Percentiles rank a stretch among this genome's conserved stretches.
These are phyloP conservation scores for Dryas octopetala DNA, from an alignment of 306 rosid species.

Conservation along the genomic window DNA sequence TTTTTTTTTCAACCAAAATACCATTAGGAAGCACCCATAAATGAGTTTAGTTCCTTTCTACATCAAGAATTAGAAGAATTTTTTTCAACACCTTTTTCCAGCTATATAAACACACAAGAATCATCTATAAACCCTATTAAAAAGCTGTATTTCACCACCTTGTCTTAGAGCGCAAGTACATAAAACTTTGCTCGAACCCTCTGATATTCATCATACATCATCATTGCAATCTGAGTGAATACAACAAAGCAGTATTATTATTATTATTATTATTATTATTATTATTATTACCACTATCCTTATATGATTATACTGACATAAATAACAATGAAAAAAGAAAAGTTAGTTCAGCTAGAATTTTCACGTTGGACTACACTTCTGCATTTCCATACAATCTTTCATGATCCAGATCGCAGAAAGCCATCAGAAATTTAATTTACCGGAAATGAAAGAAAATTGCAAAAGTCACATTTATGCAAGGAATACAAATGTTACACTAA, in stretches of 20 bases:
- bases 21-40: slow-evolving; percentile 11
- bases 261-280: no score
- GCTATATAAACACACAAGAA: slow-evolving; percentile 21
- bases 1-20: neutral
- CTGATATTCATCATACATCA: slow-evolving; percentile 93
- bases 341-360: slow-evolving; percentile 19
- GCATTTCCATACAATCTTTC: slow-evolving; percentile 12
- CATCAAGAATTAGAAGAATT: slow-evolving; percentile 12
- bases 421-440: slow-evolving; percentile 10
- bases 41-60: slow-evolving; percentile 17
- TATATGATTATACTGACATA: slow-evolving; percentile 35
- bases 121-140: slow-evolving; percentile 31
- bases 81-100: slow-evolving; percentile 32
- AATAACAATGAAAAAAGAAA: slow-evolving; percentile 24
- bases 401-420: slow-evolving; percentile 9
- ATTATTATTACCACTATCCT: slow-evolving; percentile 11
- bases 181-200: slow-evolving; percentile 63
- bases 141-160: slow-evolving; percentile 58
- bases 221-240: slow-evolving; percentile 91
- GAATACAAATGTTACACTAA: neutral
- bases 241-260: slow-evolving; percentile 66
- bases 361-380: neutral
- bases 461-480: neutral
- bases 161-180: slow-evolving; percentile 59
- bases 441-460: neutral